Base-by-base conservation (phyloP, 805 yeast species). In the Helenozyma rhizophorensis region DNA sequence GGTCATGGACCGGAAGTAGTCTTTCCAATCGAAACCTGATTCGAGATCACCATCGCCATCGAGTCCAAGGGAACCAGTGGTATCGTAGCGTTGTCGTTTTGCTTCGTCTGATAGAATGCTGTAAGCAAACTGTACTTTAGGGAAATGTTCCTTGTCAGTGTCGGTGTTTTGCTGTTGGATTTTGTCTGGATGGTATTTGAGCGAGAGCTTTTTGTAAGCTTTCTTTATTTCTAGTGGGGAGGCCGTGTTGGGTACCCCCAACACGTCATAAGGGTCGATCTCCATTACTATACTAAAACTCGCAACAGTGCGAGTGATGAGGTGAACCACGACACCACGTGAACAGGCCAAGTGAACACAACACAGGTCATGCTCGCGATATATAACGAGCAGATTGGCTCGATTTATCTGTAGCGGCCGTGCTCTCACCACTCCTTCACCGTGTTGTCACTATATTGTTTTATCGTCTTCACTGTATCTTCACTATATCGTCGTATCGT, bases 81-180 rank as follows among this genome's bases (percentile, higher is more conserved):
- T 51, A 48, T 87, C 95, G 50, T 75, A 87, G 14, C 72, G 55
- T 27, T 62, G 63, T 18, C 86, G 64, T 41, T 74, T 70, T 23
- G 56, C 53, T 1, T 69, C 61, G 49, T 87, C 93, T 17, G 76
- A 65, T 16, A 87, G 60, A 1, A 87, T 68, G 26, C 80, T 65
- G 53, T 83, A 85, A 14, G 95, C 80, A 48, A 84, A 79, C 51
- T 85, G 89, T 13, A 87, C 70, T 44, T 74, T 60, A 31, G 86
- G 83, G 54, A 88, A 87, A 15, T 33, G 28, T 13, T 57, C 56
- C 24, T 37, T 33, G 28, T 37, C 44, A 10, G 26, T 31, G 25
- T 52, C 58, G 7, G 35, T 39, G 16, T 30, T 39, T 14, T 41
- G 39, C 35, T 54, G 56, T 33, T 48, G 54, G 30, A 51, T 39